Evolutionary conservation across 345 rosid species (phyloP), one percentile per base, ranked within the genome.

Genomic region (Hevea brasiliensis): DNA sequence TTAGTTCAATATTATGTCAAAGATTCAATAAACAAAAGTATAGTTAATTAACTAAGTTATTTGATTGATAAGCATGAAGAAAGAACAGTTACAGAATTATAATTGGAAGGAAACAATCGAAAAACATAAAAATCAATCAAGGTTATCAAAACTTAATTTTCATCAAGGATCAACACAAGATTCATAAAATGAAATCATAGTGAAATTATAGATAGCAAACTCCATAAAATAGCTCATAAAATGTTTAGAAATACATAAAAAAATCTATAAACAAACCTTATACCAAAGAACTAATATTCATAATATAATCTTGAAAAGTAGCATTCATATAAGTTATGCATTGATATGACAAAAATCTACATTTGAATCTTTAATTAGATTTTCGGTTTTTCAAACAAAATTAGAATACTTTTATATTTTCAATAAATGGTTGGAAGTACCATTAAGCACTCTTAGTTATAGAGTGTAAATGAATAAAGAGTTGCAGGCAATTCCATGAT

Each of bases 31-130:
- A 72, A 47, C 32, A 45, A 45, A 64, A 71, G 35, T 50, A 41
- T 35, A 24, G 65, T 73, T 41, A 65, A 20, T 70, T 14, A 47
- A 55, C 26, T 29, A 65, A 23, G 58, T 55, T 41, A 50, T 70
- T 32, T 26, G 32, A 73, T 53, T 50, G 54, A 61, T 47, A 27
- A 65, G 41, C 60, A 75, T 6, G 47, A 44, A 35, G 2, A 58
- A 56, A 41, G 68, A 27, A 50, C 7, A 40, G 24, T 42, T 27
- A 51, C 35, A 68, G n/a, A n/a, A n/a, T n/a, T n/a, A 41, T 23
- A 0, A 18, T 26, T 14, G 41, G 7, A 26, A 24, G 26, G 0
- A 74, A 51, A 21, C 10, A 61, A 59, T 9, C 35, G n/a, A 23
- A 65, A 42, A n/a, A n/a, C n/a, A 44, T 20, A 65, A 13, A 20